These are phyloP conservation scores for Fusarium sp. DNA, from an alignment of 2,329 filamentous ascomycete genomes.

Conservation along the genomic window DNA sequence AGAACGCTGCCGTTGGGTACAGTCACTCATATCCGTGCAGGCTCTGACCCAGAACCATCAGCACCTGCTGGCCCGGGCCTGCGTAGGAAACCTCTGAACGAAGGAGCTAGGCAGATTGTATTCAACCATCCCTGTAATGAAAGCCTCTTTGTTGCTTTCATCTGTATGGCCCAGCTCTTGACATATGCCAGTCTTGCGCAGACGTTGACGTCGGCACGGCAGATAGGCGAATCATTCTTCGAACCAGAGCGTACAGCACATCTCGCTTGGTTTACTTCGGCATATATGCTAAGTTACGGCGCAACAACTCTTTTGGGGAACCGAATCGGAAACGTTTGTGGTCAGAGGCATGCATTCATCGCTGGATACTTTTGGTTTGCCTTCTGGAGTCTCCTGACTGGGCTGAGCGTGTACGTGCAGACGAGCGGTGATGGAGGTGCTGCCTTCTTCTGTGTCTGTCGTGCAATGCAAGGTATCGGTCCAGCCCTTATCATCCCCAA, in stretches of 20 bases:
- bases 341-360: slow-evolving; percentile 40
- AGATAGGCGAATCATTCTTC: slow-evolving; percentile 39
- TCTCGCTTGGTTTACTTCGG: slow-evolving; percentile 42
- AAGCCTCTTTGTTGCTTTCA: slow-evolving; percentile 39
- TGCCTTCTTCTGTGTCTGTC: slow-evolving; percentile 43
- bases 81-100: slow-evolving; percentile 41
- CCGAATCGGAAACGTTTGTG: slow-evolving; percentile 41
- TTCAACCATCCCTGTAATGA: slow-evolving; percentile 46
- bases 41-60: slow-evolving; percentile 30
- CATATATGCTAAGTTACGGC: slow-evolving; percentile 40
- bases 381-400: slow-evolving; percentile 43
- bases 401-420: slow-evolving; percentile 36
- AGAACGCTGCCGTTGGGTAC: slow-evolving; percentile 33
- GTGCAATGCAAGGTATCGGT: slow-evolving; percentile 43
- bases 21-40: slow-evolving; percentile 37
- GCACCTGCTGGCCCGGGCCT: slow-evolving; percentile 19
- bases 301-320: slow-evolving; percentile 37
- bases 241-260: slow-evolving; percentile 35
- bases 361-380: slow-evolving; percentile 43
- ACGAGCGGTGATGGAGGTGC: slow-evolving; percentile 16
- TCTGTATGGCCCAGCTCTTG: slow-evolving; percentile 43
- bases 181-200: slow-evolving; percentile 42
- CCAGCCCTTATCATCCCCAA: slow-evolving; percentile 42
- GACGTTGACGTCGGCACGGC: slow-evolving; percentile 37
- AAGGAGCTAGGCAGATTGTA: slow-evolving; percentile 39